A percentile compares a stretch with the other conserved stretches of the same genome.
phyloP scores from a whole-genome alignment of 2,329 filamentous ascomycete genomes.

The Leptographium galeiforme region DNA sequence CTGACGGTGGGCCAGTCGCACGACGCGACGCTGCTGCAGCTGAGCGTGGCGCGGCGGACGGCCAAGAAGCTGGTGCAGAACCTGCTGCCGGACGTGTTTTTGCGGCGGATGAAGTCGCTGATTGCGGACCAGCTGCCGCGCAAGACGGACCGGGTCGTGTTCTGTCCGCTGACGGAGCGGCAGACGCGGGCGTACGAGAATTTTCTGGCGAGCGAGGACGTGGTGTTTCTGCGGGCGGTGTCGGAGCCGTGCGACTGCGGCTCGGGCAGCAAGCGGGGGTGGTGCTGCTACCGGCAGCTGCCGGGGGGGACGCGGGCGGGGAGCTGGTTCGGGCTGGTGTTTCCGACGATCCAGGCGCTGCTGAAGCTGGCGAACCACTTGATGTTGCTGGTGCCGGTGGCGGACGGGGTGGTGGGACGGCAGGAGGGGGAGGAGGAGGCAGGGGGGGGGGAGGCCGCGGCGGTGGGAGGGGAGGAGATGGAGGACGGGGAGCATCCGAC shows the following conservation, averaged over 20 bases:
- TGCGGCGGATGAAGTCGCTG: conserved; percentile 82
- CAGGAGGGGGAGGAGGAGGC: neutral
- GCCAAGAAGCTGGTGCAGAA: conserved; percentile 78
- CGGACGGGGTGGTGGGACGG: neutral
- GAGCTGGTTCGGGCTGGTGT: conserved; percentile 62
- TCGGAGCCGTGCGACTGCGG: conserved; percentile 57
- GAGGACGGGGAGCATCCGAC: no score
- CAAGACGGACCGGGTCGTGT: conserved; percentile 88
- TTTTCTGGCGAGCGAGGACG: conserved; percentile 59
- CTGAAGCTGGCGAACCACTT: conserved; percentile 89
- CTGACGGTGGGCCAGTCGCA: conserved; percentile 83
- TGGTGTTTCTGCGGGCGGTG: conserved; percentile 54
- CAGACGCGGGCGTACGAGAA: conserved; percentile 76
- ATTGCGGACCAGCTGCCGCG: conserved; percentile 88
- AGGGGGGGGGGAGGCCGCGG: no score
- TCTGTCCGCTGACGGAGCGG: conserved; percentile 75
- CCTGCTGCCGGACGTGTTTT: conserved; percentile 76
- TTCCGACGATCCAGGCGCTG: conserved; percentile 68
- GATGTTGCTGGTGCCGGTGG: conserved; percentile 65
- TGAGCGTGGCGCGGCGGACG: conserved; percentile 67
- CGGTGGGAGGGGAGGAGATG: no score
- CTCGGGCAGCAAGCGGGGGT: conserved; percentile 59
- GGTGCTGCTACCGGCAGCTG: conserved; percentile 58
- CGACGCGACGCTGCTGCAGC: conserved; percentile 70
- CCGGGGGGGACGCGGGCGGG: conserved; percentile 38